Conservation (phyloP, 768 basidiomycete species). For the Lentinula aciculospora region DNA sequence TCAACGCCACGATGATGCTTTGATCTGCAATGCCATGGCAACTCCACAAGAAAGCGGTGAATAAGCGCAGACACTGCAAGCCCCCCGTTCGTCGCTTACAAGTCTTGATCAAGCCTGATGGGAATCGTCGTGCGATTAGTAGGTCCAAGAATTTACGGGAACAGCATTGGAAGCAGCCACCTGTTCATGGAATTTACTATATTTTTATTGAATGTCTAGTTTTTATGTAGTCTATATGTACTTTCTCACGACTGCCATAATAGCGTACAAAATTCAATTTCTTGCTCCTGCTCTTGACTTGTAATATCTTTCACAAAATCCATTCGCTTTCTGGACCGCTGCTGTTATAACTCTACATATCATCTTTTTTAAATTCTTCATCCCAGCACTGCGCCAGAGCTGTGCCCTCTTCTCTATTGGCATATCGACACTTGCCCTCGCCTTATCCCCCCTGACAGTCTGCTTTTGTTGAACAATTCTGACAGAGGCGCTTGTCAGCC, state of each 20-base stretch:
- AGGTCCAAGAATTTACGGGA: too few relatives aligned
- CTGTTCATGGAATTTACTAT: too few relatives aligned
- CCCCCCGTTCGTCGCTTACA: too few relatives aligned
- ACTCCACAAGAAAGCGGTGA: too few relatives aligned
- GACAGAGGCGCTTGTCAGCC: background rate
- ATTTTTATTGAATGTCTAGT: too few relatives aligned
- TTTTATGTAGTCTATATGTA: too few relatives aligned
- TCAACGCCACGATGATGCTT: background rate
- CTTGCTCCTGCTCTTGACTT: background rate
- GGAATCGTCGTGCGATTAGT: too few relatives aligned
- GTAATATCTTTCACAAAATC: constrained; percentile 4
- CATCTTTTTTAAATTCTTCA: constrained; percentile 6
- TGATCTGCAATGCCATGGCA: background rate
- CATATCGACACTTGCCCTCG: background rate
- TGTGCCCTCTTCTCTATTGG: background rate
- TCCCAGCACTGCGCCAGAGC: background rate
- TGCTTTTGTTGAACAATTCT: background rate
- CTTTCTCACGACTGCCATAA: background rate
- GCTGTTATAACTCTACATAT: constrained; percentile 4
- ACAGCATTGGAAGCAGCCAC: too few relatives aligned
- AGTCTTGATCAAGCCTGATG: too few relatives aligned
- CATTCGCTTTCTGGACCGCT: constrained; percentile 1
- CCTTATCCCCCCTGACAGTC: background rate
- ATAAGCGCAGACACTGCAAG: too few relatives aligned
- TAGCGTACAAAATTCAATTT: background rate